Conservation (phyloP, 2,329 filamentous ascomycete genomes). For the Ophiostoma fasciatum region DNA sequence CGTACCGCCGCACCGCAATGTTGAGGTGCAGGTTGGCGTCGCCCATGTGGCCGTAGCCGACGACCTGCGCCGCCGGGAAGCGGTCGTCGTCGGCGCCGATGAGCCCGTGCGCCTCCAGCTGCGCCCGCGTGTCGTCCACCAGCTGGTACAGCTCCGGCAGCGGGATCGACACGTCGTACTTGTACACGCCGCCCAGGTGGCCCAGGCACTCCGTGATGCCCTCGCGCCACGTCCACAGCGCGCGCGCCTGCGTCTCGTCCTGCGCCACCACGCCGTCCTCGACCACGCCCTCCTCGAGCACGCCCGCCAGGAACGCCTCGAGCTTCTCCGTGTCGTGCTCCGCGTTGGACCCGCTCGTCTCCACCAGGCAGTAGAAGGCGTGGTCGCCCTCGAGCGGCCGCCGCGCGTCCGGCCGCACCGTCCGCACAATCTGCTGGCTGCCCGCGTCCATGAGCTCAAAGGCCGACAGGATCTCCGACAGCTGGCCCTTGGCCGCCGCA, state of each 20-base stretch:
- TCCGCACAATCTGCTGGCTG: slow-evolving; percentile 63
- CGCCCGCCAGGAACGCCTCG: slow-evolving; percentile 71
- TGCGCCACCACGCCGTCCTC: slow-evolving; percentile 83
- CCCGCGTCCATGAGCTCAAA: slow-evolving; percentile 93
- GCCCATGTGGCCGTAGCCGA: slow-evolving; percentile 97
- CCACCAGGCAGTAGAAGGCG: slow-evolving; percentile 92
- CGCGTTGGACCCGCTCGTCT: slow-evolving; percentile 86
- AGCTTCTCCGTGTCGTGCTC: slow-evolving; percentile 93
- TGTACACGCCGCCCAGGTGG: slow-evolving; percentile 91
- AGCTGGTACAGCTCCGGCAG: slow-evolving; percentile 74
- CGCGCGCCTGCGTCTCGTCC: slow-evolving; percentile 75
- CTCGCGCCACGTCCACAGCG: slow-evolving; percentile 86
- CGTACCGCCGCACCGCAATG: slow-evolving; percentile 66
- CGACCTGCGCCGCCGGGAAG: slow-evolving; percentile 72
- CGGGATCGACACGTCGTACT: slow-evolving; percentile 95
- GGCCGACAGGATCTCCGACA: slow-evolving; percentile 89
- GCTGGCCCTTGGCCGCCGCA: slow-evolving; percentile 72
- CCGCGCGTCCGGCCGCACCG: slow-evolving; percentile 57
- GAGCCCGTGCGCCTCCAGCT: slow-evolving; percentile 58
- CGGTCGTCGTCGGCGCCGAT: slow-evolving; percentile 61
- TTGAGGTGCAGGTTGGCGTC: slow-evolving; percentile 94
- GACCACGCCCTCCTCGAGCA: slow-evolving; percentile 79
- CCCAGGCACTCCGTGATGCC: slow-evolving; percentile 79
- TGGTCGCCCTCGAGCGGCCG: slow-evolving; percentile 69
- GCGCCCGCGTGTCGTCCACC: slow-evolving; percentile 69